Percentiles rank a stretch among this genome's conserved stretches.
Conservation (phyloP, 1,139 yeast species). For the Suhomyces choctaworum region DNA sequence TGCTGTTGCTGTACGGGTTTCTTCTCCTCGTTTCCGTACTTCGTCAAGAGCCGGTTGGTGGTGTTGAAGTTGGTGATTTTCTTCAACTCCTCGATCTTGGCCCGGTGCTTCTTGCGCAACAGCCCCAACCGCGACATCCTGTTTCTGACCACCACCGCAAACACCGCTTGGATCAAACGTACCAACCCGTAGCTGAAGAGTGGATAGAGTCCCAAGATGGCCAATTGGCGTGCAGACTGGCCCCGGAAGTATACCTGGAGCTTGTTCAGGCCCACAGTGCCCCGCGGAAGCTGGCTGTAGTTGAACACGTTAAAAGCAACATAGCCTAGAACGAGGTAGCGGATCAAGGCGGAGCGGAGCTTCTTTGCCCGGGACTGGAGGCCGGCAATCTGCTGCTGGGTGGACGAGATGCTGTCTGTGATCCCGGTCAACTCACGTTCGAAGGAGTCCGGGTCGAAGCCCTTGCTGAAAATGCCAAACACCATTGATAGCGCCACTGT, state of each 20-base stretch:
- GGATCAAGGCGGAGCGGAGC: slow-evolving; percentile 21
- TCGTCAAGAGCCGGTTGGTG: slow-evolving; percentile 68
- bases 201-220: slow-evolving; percentile 27
- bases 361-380: slow-evolving; percentile 21
- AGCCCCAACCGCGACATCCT: slow-evolving; percentile 20
- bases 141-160: slow-evolving; percentile 26
- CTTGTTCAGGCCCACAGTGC: slow-evolving; percentile 19
- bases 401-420: slow-evolving; percentile 37
- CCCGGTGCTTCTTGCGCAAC: slow-evolving; percentile 53
- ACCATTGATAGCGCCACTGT: too few species aligned
- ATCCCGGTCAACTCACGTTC: slow-evolving; percentile 52
- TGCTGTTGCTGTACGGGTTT: slow-evolving; percentile 13
- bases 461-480: slow-evolving; percentile 35
- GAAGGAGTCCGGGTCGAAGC: slow-evolving; percentile 51
- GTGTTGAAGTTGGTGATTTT: slow-evolving; percentile 74
- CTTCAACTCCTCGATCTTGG: slow-evolving; percentile 73
- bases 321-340: slow-evolving; percentile 36
- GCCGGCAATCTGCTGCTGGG: slow-evolving; percentile 33
- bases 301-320: slow-evolving; percentile 28
- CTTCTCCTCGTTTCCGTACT: slow-evolving; percentile 54
- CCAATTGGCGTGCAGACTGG: slow-evolving; percentile 23
- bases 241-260: slow-evolving; percentile 27
- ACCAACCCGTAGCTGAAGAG: slow-evolving; percentile 23
- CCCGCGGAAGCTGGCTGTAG: slow-evolving; percentile 25
- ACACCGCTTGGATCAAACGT: slow-evolving; percentile 23